Conservation (phyloP, 2,329 filamentous ascomycete genomes). For the Cladosporium sp. region DNA sequence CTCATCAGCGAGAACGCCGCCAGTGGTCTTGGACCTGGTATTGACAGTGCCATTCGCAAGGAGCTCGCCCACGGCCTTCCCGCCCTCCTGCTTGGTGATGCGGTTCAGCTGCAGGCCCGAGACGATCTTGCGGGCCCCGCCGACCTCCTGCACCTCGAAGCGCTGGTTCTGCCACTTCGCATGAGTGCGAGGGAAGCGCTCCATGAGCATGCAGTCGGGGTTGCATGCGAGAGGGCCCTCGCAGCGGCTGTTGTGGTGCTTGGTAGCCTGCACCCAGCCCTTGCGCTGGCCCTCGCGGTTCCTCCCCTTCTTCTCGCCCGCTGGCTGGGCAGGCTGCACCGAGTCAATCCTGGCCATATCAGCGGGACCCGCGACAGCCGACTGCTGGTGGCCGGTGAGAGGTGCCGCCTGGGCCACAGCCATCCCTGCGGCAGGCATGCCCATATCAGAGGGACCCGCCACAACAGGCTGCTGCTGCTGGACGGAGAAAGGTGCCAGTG, state of each 20-base stretch:
- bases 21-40: background rate
- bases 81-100: background rate
- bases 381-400: background rate
- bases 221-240: background rate
- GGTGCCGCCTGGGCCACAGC: background rate
- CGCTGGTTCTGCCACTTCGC: background rate
- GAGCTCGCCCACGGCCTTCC: background rate
- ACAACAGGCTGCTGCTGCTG: too few species aligned
- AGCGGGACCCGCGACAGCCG: background rate
- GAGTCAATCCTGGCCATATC: background rate
- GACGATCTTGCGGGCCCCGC: background rate
- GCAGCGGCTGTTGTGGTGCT: background rate
- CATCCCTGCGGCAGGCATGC: background rate
- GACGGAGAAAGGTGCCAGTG: too few species aligned
- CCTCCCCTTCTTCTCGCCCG: background rate
- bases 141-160: background rate
- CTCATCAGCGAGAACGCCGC: too few species aligned
- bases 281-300: background rate
- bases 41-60: background rate
- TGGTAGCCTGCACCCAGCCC: background rate
- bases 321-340: background rate
- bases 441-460: too few species aligned
- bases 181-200: background rate
- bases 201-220: background rate
- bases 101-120: background rate